Conservation (phyloP, 805 yeast species). For the Saturnispora bothae region DNA sequence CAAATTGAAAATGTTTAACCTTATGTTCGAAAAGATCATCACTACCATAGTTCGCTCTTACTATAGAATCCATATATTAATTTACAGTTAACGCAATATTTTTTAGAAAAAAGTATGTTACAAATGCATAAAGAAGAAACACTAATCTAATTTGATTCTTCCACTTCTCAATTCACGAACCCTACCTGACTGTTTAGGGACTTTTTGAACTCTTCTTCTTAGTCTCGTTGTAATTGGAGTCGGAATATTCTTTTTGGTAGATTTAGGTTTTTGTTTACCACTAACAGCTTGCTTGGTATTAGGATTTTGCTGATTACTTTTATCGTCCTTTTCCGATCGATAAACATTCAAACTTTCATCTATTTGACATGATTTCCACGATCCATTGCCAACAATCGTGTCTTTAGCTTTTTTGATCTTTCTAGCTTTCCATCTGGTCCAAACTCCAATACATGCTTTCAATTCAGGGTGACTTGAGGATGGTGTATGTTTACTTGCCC, state of each 20-base stretch:
- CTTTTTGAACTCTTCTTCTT: constrained; percentile 6
- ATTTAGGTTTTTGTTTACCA: too few relatives aligned
- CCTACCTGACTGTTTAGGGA: constrained; percentile 4
- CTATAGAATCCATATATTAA: too few relatives aligned
- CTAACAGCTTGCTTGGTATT: too few relatives aligned
- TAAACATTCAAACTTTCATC: too few relatives aligned
- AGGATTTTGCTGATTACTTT: too few relatives aligned
- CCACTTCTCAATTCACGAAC: constrained; percentile 4
- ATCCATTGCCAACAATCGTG: too few relatives aligned
- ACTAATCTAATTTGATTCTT: not conserved
- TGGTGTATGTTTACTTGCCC: constrained; percentile 7
- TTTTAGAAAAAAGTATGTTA: not conserved
- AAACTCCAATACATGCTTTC: not conserved
- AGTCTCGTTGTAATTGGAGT: not conserved
- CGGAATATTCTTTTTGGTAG: too few relatives aligned
- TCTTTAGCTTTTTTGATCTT: constrained; percentile 2
- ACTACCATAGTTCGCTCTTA: too few relatives aligned
- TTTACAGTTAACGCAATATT: not conserved
- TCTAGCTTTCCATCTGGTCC: constrained; percentile 4
- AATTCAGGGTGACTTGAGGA: not conserved
- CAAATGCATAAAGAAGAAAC: not conserved
- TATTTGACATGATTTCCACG: too few relatives aligned
- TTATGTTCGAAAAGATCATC: too few relatives aligned
- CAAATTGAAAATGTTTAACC: too few relatives aligned
- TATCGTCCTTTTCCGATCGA: too few relatives aligned